phyloP scores from a whole-genome alignment of 768 basidiomycete genomes.

The Goffeauzyma gilvescens region DNA sequence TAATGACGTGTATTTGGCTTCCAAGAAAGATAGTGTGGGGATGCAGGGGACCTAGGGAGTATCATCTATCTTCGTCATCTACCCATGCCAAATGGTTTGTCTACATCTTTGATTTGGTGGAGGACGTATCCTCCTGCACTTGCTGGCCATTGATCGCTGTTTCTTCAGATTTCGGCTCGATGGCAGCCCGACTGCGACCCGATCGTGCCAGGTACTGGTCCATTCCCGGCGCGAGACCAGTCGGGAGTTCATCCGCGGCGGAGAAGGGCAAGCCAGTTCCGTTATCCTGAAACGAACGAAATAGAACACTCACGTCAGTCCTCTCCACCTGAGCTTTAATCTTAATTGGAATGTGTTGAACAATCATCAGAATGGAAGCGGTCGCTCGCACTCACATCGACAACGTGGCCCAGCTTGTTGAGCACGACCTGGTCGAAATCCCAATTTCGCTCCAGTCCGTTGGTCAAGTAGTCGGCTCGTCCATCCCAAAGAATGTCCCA shows the following conservation, averaged over 20 bases:
- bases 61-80: too few relatives aligned
- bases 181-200: too few relatives aligned
- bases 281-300: constrained; percentile 16
- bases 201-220: constrained; percentile 19
- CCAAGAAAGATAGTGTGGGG: too few relatives aligned
- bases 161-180: too few relatives aligned
- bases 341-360: too few relatives aligned
- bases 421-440: constrained; percentile 26
- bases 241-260: constrained; percentile 16
- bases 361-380: background rate
- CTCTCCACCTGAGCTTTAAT: too few relatives aligned
- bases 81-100: too few relatives aligned
- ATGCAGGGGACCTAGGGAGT: too few relatives aligned
- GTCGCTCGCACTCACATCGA: constrained; percentile 16
- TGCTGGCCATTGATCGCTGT: too few relatives aligned
- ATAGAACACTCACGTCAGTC: background rate
- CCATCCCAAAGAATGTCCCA: constrained; percentile 28
- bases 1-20: too few relatives aligned
- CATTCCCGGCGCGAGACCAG: constrained; percentile 22
- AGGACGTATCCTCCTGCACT: too few relatives aligned
- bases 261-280: constrained; percentile 20
- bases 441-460: constrained; percentile 32
- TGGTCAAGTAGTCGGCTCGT: constrained; percentile 26
- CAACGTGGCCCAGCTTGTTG: constrained; percentile 23
- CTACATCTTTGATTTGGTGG: too few relatives aligned